phyloP scores from a whole-genome alignment of 345 rosid genomes.

The Sisymbrium irio region DNA sequence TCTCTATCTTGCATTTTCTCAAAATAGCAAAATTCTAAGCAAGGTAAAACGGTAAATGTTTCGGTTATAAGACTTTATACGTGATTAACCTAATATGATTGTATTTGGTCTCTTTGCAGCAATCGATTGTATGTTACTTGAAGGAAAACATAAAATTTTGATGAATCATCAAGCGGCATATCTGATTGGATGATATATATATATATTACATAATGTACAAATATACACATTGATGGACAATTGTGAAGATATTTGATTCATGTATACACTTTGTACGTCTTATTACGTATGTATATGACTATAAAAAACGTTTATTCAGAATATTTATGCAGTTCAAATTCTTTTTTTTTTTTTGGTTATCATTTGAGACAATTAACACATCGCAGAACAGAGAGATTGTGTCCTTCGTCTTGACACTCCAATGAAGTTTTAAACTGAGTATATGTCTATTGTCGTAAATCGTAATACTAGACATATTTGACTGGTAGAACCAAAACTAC shows the following conservation, averaged over 20 bases:
- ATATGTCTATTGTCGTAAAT: not conserved
- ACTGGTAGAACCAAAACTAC: not conserved
- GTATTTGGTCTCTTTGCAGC: constrained; percentile 50
- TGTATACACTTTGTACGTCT: constrained; percentile 17
- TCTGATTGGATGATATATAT: not conserved
- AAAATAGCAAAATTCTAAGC: too few species aligned
- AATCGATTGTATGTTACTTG: constrained; percentile 70
- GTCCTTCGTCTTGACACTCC: not conserved
- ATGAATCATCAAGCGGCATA: constrained; percentile 21
- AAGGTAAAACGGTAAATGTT: not conserved
- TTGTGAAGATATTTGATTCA: constrained; percentile 27
- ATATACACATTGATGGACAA: constrained; percentile 12
- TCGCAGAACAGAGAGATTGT: not conserved
- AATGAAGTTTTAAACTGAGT: not conserved
- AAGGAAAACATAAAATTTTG: constrained; percentile 71
- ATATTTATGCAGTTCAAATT: not conserved
- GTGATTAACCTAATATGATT: not conserved
- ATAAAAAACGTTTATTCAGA: not conserved
- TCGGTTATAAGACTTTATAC: not conserved
- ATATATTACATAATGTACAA: constrained; percentile 17
- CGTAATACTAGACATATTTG: not conserved
- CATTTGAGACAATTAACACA: not conserved
- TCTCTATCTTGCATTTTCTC: too few species aligned
- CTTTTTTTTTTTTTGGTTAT: not conserved
- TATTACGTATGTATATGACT: constrained; percentile 1